These are phyloP conservation scores for Malus orientalis DNA, from an alignment of 306 rosid genomes.

Conservation along the genomic window DNA sequence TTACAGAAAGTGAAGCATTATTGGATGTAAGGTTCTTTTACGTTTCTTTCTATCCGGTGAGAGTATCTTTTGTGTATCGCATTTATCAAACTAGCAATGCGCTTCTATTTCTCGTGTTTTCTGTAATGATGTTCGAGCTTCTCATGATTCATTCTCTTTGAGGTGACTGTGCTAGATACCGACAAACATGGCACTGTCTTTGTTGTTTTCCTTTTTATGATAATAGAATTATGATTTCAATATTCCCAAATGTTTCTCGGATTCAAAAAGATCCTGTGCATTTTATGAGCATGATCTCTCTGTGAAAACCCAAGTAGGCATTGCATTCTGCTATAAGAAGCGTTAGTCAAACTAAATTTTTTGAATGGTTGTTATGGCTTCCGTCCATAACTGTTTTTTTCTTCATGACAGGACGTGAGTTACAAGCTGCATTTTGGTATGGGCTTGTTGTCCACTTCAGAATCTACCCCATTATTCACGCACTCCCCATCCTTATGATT, in stretches of 20 bases:
- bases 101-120: neutral
- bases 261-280: neutral
- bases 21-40: neutral
- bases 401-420: conserved; percentile 52
- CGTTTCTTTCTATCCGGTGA: no score
- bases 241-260: neutral
- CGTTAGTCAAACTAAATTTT: neutral
- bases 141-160: neutral
- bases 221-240: neutral
- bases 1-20: neutral
- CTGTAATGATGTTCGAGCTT: neutral
- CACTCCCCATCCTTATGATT: conserved; percentile 69
- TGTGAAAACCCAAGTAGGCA: neutral
- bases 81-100: neutral
- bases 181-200: neutral
- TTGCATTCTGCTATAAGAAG: neutral
- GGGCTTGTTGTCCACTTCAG: conserved; percentile 93
- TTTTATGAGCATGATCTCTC: neutral
- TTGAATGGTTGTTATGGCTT: neutral
- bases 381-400: neutral
- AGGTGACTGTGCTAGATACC: neutral
- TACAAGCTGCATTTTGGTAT: conserved; percentile 93
- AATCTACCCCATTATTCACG: conserved; percentile 79
- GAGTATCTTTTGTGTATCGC: neutral
- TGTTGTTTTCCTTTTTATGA: neutral